Base-by-base conservation (phyloP, 106 monocot genomes). In the Apostasia ramifera region DNA sequence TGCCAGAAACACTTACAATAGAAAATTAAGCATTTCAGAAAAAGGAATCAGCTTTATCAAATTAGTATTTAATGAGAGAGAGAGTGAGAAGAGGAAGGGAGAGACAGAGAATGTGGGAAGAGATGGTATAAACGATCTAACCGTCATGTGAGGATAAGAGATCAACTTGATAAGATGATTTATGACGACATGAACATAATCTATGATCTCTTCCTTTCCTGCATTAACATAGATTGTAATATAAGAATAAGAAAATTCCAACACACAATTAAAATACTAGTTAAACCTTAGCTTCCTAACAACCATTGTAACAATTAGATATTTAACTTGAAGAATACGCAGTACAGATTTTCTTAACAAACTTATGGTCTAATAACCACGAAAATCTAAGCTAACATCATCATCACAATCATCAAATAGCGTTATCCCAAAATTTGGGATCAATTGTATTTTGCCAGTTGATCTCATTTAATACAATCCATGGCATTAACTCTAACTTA, bases 71-170 rank as follows among this genome's bases (percentile, higher is more conserved):
- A 11, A 10, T 2, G 3, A 2, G 0, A 59, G 7, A 44, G 43
- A 11, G 61, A 44, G 60, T 26, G 26, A 26, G 26, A 9, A 59
- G 59, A 41, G 60, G 46, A 5, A 46, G 63, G 40, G 63, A 47
- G 65, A 65, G 48, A 65, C 15, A 15, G 11, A 26, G 26, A 26
- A 26, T 26, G 26, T 26, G 26, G 53, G 51, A 57, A 57, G 57
- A 43, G 3, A 8, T 3, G 9, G 50, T 2, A 60, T 8, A 47
- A 37, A 51, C 59, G 66, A 76, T 57, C 1, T 76, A 81, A 92
- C 92, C 98, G 80, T 93, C 81, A 74, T 81, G 73, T 98, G 83
- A n/a, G 93, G 93, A 57, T 90, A 93, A 7, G 85, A 85, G 70
- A 81, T 71, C 9, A 98, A 74, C 69, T 66, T 64, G 77, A 90